Percentiles rank a stretch among this genome's conserved stretches.
These are phyloP conservation scores for Rosa persica DNA, from an alignment of 306 rosid genomes.

Conservation along the genomic window DNA sequence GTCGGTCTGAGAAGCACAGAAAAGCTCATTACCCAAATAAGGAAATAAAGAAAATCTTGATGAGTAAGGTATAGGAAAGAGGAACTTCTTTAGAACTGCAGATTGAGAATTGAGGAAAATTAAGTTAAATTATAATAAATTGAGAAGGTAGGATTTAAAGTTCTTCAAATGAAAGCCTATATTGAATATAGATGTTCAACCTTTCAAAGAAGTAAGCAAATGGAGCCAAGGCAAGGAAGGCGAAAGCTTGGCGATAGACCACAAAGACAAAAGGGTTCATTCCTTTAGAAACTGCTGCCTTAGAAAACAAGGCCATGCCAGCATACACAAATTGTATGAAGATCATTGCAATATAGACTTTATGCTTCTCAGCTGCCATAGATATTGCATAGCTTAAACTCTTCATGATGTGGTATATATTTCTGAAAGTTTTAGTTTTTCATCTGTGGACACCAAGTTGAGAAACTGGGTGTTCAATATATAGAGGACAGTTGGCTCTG, in stretches of 20 bases:
- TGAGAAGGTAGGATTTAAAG: not conserved
- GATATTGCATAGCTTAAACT: conserved; percentile 16
- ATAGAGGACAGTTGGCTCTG: not conserved
- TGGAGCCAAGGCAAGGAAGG: conserved; percentile 67
- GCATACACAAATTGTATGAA: conserved; percentile 68
- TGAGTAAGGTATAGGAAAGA: conserved; percentile 54
- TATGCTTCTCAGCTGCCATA: conserved; percentile 37
- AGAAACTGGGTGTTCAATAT: not conserved
- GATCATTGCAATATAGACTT: conserved; percentile 71
- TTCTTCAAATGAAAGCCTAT: not conserved
- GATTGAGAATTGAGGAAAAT: conserved; percentile 1
- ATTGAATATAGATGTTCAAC: conserved; percentile 21
- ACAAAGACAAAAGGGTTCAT: conserved; percentile 91
- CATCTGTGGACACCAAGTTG: not conserved
- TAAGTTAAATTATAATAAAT: not conserved
- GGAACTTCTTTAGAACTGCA: conserved; percentile 66
- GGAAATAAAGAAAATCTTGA: conserved; percentile 74
- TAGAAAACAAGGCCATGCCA: conserved; percentile 94
- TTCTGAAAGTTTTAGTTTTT: not conserved
- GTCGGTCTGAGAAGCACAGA: not conserved
- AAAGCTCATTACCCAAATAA: conserved; percentile 63
- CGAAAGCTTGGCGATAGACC: conserved; percentile 88
- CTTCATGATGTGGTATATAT: conserved; percentile 29
- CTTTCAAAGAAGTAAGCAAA: conserved; percentile 78
- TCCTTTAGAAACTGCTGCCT: conserved; percentile 80